Percentiles rank a stretch among this genome's conserved stretches.
phyloP scores from a whole-genome alignment of 257 asterid species.

The Jacaranda copaia region DNA sequence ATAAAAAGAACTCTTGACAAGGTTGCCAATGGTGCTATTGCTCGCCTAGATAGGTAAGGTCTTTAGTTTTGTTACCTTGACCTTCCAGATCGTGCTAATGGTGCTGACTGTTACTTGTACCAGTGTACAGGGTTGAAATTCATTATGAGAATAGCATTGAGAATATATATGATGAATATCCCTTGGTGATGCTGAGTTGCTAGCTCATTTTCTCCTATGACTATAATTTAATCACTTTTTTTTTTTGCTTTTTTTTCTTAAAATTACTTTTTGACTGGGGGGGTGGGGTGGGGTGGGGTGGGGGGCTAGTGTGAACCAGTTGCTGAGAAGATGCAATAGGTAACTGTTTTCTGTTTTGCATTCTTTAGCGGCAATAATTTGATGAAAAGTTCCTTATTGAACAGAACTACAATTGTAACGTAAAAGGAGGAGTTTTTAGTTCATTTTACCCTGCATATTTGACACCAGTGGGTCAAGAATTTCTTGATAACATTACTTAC shows the following conservation, averaged over 20 bases:
- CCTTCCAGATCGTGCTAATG: constrained; percentile 28
- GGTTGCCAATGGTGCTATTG: constrained; percentile 59
- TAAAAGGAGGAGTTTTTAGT: not conserved
- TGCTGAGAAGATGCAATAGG: too few relatives aligned
- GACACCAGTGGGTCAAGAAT: not conserved
- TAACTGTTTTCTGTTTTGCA: too few relatives aligned
- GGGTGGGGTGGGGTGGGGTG: not conserved
- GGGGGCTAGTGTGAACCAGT: not conserved
- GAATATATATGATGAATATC: not conserved
- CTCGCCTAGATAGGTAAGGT: constrained; percentile 75
- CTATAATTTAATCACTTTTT: not conserved
- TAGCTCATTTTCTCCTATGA: constrained; percentile 13
- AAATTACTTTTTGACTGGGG: too few relatives aligned
- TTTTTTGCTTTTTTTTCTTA: too few relatives aligned
- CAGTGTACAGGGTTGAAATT: not conserved
- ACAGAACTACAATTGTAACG: not conserved
- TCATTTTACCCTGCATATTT: not conserved
- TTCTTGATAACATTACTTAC: constrained; percentile 10
- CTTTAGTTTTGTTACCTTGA: constrained; percentile 25
- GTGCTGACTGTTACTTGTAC: constrained; percentile 4
- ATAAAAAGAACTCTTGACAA: constrained; percentile 81
- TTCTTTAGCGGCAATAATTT: not conserved
- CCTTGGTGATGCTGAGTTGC: constrained; percentile 9
- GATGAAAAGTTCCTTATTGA: not conserved
- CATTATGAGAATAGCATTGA: not conserved